Percentiles rank a stretch among this genome's conserved stretches.
Conservation (phyloP, 2,329 filamentous ascomycete genomes). For the Penicillium freii region DNA sequence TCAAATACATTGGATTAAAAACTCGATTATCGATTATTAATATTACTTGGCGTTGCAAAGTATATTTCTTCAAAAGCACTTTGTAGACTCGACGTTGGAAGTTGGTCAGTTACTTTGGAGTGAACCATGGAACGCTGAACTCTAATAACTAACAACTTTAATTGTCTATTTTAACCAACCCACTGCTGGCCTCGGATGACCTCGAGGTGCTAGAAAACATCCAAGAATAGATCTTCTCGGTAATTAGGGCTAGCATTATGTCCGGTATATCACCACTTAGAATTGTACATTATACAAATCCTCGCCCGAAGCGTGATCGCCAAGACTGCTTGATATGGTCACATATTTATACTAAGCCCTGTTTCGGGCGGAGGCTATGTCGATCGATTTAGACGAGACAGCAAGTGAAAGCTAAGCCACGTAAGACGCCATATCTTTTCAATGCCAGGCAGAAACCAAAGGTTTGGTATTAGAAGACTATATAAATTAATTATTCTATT, state of each 20-base stretch:
- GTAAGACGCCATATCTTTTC: background rate
- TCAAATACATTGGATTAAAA: background rate
- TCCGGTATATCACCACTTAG: background rate
- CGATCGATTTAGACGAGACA: background rate
- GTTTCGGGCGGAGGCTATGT: background rate
- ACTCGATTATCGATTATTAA: background rate
- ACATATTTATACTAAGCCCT: background rate
- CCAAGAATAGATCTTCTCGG: background rate
- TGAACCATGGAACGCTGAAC: conserved; percentile 13
- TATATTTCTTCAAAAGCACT: background rate
- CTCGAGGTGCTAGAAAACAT: background rate
- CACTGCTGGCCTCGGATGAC: background rate
- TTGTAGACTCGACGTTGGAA: conserved; percentile 1
- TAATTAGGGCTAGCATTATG: background rate
- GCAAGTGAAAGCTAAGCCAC: background rate
- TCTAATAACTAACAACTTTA: conserved; percentile 6
- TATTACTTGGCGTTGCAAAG: background rate
- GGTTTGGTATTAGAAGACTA: background rate
- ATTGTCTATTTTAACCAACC: conserved; percentile 7
- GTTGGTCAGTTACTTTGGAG: conserved; percentile 5
- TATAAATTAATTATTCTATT: background rate
- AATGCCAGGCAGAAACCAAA: background rate
- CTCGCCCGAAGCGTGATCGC: background rate
- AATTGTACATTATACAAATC: background rate
- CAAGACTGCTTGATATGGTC: background rate